A percentile compares a stretch with the other conserved stretches of the same genome.
Conservation (phyloP, 257 asterid species). For the Solanum arcanum region DNA sequence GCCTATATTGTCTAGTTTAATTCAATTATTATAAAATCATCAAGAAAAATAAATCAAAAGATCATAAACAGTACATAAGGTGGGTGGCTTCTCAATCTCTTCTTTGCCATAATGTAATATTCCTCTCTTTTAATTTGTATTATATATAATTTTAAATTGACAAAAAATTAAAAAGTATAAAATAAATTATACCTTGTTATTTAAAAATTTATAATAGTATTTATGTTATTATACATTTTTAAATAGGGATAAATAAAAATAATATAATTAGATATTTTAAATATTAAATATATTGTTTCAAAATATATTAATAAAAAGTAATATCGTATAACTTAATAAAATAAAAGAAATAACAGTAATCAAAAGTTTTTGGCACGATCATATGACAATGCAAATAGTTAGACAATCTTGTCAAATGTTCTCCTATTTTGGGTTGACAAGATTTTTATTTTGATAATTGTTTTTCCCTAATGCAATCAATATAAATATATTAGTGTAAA, state of each 20-base stretch:
- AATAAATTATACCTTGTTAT: neutral
- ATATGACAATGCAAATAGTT: neutral
- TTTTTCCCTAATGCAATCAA: too few relatives aligned
- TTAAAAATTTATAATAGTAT: too few relatives aligned
- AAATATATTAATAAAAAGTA: too few relatives aligned
- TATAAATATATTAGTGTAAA: too few relatives aligned
- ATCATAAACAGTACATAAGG: neutral
- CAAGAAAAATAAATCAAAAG: neutral
- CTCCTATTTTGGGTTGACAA: neutral
- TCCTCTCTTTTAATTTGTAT: neutral
- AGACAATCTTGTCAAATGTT: neutral
- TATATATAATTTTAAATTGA: neutral
- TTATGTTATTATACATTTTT: too few relatives aligned
- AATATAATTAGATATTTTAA: too few relatives aligned
- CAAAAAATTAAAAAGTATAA: neutral
- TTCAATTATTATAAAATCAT: neutral
- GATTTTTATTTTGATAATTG: too few relatives aligned
- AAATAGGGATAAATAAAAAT: neutral
- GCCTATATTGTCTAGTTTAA: neutral
- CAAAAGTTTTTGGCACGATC: neutral
- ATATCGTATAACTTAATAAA: too few relatives aligned
- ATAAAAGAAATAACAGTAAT: too few relatives aligned
- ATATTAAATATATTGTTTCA: neutral
- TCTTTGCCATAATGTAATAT: neutral
- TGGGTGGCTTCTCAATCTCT: neutral